Evolutionary conservation across 495 filamentous ascomycete genomes (phyloP).

Genomic region (Xylaria palmicola): DNA sequence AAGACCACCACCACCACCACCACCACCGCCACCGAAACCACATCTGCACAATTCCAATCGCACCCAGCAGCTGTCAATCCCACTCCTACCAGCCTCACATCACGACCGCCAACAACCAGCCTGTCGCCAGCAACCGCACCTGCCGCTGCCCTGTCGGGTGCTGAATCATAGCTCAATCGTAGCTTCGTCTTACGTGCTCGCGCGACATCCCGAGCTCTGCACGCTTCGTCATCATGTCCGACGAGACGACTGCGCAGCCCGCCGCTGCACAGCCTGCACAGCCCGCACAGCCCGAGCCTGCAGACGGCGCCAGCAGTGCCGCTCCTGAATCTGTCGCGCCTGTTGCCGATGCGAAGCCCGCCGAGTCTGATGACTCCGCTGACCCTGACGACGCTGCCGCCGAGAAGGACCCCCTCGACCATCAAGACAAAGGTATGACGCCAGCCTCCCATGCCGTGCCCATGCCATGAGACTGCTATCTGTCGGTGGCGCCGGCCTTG

Average conservation of each 20-base stretch:
- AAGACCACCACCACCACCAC: not conserved
- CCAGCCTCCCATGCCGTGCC: conserved; percentile 1
- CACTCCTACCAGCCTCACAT: not conserved
- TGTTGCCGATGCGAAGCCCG: conserved; percentile 23
- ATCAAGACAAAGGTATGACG: conserved; percentile 30
- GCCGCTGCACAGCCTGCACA: conserved; percentile 24
- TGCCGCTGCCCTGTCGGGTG: not conserved
- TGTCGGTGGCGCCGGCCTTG: not conserved
- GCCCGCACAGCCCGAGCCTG: conserved; percentile 2
- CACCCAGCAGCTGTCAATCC: not conserved
- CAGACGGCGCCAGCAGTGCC: conserved; percentile 13
- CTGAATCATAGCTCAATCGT: not conserved
- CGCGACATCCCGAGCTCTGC: conserved; percentile 18
- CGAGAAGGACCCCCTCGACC: conserved; percentile 15
- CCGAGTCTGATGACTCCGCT: conserved; percentile 19
- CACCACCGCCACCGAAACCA: not conserved
- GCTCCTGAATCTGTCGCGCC: conserved; percentile 27
- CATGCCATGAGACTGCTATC: too few relatives aligned
- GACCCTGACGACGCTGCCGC: conserved; percentile 8
- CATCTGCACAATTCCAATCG: not conserved
- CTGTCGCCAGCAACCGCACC: not conserved
- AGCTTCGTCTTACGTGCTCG: not conserved
- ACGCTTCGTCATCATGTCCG: conserved; percentile 27
- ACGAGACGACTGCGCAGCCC: conserved; percentile 29
- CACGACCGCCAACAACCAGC: not conserved